Base-by-base conservation (phyloP, 768 basidiomycete species). In the Phanerochaete carnosa region DNA sequence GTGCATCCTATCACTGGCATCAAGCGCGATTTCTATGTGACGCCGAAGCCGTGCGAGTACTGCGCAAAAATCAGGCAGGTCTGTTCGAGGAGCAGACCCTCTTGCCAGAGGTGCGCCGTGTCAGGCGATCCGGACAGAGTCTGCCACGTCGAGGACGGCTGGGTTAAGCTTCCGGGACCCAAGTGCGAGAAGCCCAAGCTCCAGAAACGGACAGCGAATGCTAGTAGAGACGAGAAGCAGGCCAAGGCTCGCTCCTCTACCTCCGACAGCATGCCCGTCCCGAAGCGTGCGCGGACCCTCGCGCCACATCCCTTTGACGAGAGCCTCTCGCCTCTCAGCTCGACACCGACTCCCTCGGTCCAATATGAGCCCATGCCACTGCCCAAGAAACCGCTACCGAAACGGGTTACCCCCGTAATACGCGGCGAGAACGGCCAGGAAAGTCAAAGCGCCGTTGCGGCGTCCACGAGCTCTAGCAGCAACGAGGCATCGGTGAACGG, bases 121-220 rank as follows among this genome's bases (percentile, higher is more conserved):
- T 53, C 55, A 22, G 55, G 54, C 25, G 59, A 60, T 35, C 53
- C 55, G 28, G 29, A 55, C 29, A 49, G 57, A 47, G 54, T 26
- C 35, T 57, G 58, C 52, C 47, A 45, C 32, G 45, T 45, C 16
- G 59, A 55, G 19, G 55, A 52, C 23, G 62, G 59, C 15, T 63
- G 53, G 33, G 54, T 52, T 16, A 56, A 56, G 49, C 53, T 60
- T 25, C 39, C 51, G 4, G 58, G 58, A 2, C 58, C 59, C 37
- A 59, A 57, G 26, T 59, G 55, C 55, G 58, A 39, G 28, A 63
- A 57, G 54, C 58, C 62, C 4, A 63, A 59, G 49, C 45, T 60
- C 54, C 61, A 60, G 53, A 50, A 58, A 37, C 39, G 39, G 29
- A 25, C 55, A 8, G 29, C 29, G 7, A 33, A 11, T 7, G 39